Evolutionary conservation across 805 yeast genomes (phyloP).

Genomic region (Yamadazyma ubonensis): DNA sequence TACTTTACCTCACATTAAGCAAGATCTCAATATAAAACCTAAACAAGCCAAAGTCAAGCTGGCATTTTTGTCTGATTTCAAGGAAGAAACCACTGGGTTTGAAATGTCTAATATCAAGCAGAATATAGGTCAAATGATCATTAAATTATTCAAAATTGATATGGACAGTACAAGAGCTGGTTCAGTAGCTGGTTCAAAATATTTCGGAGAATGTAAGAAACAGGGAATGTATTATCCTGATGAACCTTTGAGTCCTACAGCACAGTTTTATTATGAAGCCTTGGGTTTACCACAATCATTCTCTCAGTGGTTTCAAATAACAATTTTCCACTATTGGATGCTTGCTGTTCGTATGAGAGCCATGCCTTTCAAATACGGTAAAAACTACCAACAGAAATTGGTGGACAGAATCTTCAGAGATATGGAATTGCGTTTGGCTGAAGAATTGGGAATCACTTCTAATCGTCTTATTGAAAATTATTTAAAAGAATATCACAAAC

Average conservation of each 20-base stretch:
- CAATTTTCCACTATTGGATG: slow-evolving; percentile 90
- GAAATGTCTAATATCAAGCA: slow-evolving; percentile 37
- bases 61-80: slow-evolving; percentile 40
- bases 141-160: slow-evolving; percentile 66
- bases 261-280: slow-evolving; percentile 82
- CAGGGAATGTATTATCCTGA: slow-evolving; percentile 80
- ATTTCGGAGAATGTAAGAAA: slow-evolving; percentile 80
- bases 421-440: slow-evolving; percentile 79
- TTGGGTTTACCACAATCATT: slow-evolving; percentile 81
- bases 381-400: slow-evolving; percentile 86
- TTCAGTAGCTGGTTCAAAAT: slow-evolving; percentile 87
- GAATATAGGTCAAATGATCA: slow-evolving; percentile 61
- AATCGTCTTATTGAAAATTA: slow-evolving; percentile 82
- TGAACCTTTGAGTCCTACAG: slow-evolving; percentile 68
- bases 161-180: slow-evolving; percentile 94
- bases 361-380: slow-evolving; percentile 86
- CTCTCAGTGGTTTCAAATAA: slow-evolving; percentile 95
- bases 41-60: slow-evolving; percentile 35
- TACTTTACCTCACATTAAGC: slow-evolving; percentile 37
- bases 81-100: slow-evolving; percentile 36
- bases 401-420: slow-evolving; percentile 88
- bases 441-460: slow-evolving; percentile 80
- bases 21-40: slow-evolving; percentile 33
- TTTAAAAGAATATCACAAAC: slow-evolving; percentile 86
- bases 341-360: slow-evolving; percentile 94